A percentile compares a stretch with the other conserved stretches of the same genome.
Evolutionary conservation across 306 rosid genomes (phyloP).

Genomic region (Purshia tridentata): DNA sequence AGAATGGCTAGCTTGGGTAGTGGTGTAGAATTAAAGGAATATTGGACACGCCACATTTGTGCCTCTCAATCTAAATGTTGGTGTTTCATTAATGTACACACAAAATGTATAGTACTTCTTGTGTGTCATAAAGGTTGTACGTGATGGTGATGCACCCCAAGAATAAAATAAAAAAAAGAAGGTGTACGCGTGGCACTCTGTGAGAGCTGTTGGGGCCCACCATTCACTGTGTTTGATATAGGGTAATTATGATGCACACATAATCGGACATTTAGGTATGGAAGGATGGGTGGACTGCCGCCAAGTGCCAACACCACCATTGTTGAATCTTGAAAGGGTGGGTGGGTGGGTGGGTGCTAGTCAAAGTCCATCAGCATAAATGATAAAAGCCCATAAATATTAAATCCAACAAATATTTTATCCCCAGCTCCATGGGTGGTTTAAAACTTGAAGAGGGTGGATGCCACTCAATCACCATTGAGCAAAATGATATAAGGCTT

Average conservation of each 20-base stretch:
- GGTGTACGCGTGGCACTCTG: background rate
- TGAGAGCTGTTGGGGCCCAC: background rate
- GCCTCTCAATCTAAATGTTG: background rate
- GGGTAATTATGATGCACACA: too few species aligned
- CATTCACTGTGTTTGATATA: background rate
- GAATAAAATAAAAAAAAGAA: background rate
- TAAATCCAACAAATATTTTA: too few species aligned
- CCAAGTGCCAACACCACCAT: background rate
- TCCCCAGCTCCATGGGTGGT: too few species aligned
- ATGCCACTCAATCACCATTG: too few species aligned
- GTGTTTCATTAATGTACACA: background rate
- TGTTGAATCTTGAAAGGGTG: background rate
- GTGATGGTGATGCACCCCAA: background rate
- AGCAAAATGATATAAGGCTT: too few species aligned
- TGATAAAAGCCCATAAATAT: too few species aligned
- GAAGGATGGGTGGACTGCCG: background rate
- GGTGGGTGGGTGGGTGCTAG: background rate
- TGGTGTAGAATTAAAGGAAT: slow-evolving; percentile 10
- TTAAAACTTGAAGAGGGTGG: too few species aligned
- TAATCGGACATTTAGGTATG: too few species aligned
- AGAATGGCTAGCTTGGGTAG: background rate
- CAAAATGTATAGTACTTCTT: background rate
- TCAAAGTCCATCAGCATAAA: too few species aligned
- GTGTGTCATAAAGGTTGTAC: background rate
- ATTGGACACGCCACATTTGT: background rate